Base-by-base conservation (phyloP, 2,329 filamentous ascomycete species). In the Corynespora cassiicola region DNA sequence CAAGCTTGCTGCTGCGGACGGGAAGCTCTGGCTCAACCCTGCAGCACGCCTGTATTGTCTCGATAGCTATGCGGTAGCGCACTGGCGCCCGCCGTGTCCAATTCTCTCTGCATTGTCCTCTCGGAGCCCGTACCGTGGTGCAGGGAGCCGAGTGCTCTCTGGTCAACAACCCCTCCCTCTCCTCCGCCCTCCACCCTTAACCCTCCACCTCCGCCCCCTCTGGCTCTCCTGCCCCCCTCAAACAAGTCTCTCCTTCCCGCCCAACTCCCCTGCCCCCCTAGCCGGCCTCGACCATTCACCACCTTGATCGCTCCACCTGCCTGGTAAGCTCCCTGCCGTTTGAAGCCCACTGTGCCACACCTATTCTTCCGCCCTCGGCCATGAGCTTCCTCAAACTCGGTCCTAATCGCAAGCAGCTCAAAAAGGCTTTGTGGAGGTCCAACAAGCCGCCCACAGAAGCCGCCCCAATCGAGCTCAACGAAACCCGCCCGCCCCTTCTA, bases 301-400 rank as follows among this genome's bases (percentile, higher is more conserved):
- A n/a, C n/a, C n/a, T n/a, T n/a, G n/a, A n/a, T n/a, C n/a, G n/a
- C n/a, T n/a, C n/a, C n/a, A n/a, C n/a, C n/a, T n/a, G n/a, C n/a
- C n/a, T n/a, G n/a, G n/a, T n/a, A n/a, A n/a, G n/a, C n/a, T n/a
- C n/a, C n/a, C n/a, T n/a, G n/a, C n/a, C n/a, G n/a, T n/a, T n/a
- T n/a, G n/a, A n/a, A n/a, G n/a, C n/a, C n/a, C n/a, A n/a, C 18
- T 36, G 23, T 34, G 36, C 39, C 34, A 22, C 39, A 24, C 28
- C 43, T 39, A 41, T 41, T 24, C 15, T 39, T 39, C 23, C 15
- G 16, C 29, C 41, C 47, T 39, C 40, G 22, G 20, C 35, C 28
- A 56, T 58, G 54, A 38, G 34, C 43, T 46, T 51, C 31, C 32
- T 51, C 45, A 52, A 50, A 36, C 48, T 38, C 34, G 31, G 28